Conservation (phyloP, 192 early-diverging fungal species). For the Rhizoclosmatium sp. region DNA sequence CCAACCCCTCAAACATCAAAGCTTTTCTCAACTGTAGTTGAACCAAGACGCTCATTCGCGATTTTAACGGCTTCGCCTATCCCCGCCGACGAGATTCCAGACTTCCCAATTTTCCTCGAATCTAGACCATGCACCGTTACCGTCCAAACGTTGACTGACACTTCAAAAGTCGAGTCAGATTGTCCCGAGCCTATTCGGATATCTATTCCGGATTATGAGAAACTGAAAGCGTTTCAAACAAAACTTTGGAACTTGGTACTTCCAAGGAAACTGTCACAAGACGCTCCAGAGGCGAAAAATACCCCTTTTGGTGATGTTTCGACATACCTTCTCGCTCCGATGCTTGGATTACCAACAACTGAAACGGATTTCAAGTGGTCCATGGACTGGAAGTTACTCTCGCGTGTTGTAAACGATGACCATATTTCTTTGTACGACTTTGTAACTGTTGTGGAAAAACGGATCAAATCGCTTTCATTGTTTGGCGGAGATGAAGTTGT, state of each 20-base stretch:
- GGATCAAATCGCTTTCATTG: not conserved
- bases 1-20: slow-evolving; percentile 18
- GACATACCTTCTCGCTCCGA: slow-evolving; percentile 35
- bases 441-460: slow-evolving; percentile 17
- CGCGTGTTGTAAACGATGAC: slow-evolving; percentile 18
- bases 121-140: slow-evolving; percentile 38
- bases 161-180: not conserved
- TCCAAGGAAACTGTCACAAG: slow-evolving; percentile 21
- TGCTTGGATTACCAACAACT: slow-evolving; percentile 15
- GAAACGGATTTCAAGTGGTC: slow-evolving; percentile 31
- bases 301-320: not conserved
- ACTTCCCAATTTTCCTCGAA: slow-evolving; percentile 41
- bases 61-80: slow-evolving; percentile 44
- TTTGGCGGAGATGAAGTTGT: not conserved
- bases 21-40: slow-evolving; percentile 6
- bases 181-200: slow-evolving; percentile 36
- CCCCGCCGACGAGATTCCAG: slow-evolving; percentile 35
- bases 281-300: not conserved
- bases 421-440: slow-evolving; percentile 44
- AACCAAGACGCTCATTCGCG: slow-evolving; percentile 46
- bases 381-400: slow-evolving; percentile 45
- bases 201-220: slow-evolving; percentile 11
- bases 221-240: slow-evolving; percentile 45
- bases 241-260: slow-evolving; percentile 44
- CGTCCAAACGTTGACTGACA: slow-evolving; percentile 12